A percentile compares a stretch with the other conserved stretches of the same genome.
These are phyloP conservation scores for Fragilaria crotonensis DNA, from an alignment of 108 stramenopile species.

Conservation along the genomic window DNA sequence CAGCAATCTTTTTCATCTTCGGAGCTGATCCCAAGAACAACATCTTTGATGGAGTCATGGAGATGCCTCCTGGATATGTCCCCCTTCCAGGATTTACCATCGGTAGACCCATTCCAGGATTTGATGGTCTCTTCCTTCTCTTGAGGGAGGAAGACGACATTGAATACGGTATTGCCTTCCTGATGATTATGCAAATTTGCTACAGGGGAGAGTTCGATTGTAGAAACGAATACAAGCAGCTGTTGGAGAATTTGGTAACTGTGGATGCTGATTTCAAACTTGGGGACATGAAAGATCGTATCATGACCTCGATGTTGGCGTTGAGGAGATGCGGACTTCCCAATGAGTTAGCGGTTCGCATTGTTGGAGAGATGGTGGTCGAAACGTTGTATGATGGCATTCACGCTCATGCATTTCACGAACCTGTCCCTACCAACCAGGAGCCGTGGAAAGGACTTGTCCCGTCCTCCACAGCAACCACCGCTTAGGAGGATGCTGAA, in stretches of 20 bases:
- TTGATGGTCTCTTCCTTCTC: neutral
- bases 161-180: neutral
- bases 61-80: neutral
- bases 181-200: neutral
- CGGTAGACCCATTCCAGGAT: neutral
- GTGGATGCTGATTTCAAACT: neutral
- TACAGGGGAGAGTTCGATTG: neutral
- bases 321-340: neutral
- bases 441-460: neutral
- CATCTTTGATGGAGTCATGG: conserved; percentile 2
- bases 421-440: neutral
- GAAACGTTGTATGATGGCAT: neutral
- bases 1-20: neutral
- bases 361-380: neutral
- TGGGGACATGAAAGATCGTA: neutral
- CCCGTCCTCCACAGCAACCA: neutral
- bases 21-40: conserved; percentile 3
- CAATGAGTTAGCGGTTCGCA: neutral
- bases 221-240: neutral
- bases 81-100: neutral
- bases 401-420: neutral
- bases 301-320: neutral
- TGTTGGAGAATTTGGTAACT: neutral
- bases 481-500: too few relatives aligned
- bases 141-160: neutral